Evolutionary conservation across 2,329 filamentous ascomycete species (phyloP), one percentile per base, ranked within the genome.

Genomic region (Pyrenochaeta sp.): DNA sequence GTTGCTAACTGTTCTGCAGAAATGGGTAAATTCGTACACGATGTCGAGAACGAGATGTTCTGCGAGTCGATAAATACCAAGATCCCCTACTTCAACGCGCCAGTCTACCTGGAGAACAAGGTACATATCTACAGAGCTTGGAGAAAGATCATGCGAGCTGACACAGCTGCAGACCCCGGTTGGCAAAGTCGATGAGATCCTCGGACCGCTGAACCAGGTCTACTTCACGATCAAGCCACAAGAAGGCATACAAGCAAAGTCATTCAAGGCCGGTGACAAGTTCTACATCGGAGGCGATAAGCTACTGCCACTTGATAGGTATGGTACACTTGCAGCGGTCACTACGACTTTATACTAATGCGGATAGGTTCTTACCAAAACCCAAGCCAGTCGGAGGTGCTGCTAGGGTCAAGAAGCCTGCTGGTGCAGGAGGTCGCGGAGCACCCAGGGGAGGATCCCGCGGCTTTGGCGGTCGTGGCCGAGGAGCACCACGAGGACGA

Each of bases 81-180:
- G 82, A 90, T 99, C 62, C 95, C 95, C 58, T 96, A 96, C 83
- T 99, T 99, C 89, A 98, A 97, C 83, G 95, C 95, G 58, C 92
- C 92, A 66, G 96, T 99, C 78, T 99, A 95, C 82, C 89, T 98
- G 71, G 94, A 98, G 85, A 99, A 98, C 84, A 99, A 98, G 85
- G 90, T 89, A 73, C 40, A 44, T 32, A 36, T 9, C 7, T n/a
- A 29, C 41, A 10, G 2, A 14, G 9, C 3, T 18, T 11, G 5
- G 2, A 2, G 18, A n/a, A 39, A 7, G 27, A 49, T 3, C 15
- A 23, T 21, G 17, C 33, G 49, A 42, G 49, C 68, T 75, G 57
- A 75, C 61, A 14, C 29, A 40, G 36, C 30, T 32, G 58, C 66
- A 89, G 89, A 94, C 90, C 40, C 83, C 90, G 58, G 87, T 99